Percentiles rank a stretch among this genome's conserved stretches.
phyloP scores from a whole-genome alignment of 2,329 filamentous ascomycete species.

The Pezicula neosporulosa region DNA sequence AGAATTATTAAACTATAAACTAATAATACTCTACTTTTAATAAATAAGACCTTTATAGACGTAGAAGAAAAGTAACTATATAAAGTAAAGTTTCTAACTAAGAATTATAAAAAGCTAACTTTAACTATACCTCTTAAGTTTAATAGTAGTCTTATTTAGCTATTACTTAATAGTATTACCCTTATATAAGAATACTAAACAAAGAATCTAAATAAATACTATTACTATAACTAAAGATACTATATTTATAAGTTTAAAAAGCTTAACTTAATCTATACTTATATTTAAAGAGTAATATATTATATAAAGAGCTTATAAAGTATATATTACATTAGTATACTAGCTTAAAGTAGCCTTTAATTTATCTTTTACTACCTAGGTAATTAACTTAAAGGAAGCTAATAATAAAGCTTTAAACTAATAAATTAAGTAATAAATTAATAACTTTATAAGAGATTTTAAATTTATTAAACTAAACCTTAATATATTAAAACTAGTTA shows the following conservation, averaged over 20 bases:
- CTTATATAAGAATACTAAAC: neutral
- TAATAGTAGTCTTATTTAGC: neutral
- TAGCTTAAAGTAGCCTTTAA: slow-evolving; percentile 1
- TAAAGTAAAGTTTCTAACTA: neutral
- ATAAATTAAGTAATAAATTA: neutral
- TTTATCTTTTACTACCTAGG: too few species aligned
- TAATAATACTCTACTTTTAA: too few species aligned
- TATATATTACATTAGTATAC: neutral
- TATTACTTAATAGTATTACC: neutral
- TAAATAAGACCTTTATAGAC: too few species aligned
- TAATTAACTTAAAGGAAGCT: too few species aligned
- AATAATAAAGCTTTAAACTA: neutral
- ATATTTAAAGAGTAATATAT: neutral
- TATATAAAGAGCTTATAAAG: neutral
- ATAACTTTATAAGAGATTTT: neutral
- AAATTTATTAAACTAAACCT: neutral
- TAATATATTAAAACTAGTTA: too few species aligned
- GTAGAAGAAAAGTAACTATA: too few species aligned
- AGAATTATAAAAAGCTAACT: too few species aligned
- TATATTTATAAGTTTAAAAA: neutral
- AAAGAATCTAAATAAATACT: neutral
- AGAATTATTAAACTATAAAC: too few species aligned
- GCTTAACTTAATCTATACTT: neutral
- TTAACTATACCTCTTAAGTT: neutral
- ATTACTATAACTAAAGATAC: slow-evolving; percentile 1